Percentiles rank a stretch among this genome's conserved stretches.
Evolutionary conservation across 2,329 filamentous ascomycete genomes (phyloP).

Genomic region (Talaromyces sp.): DNA sequence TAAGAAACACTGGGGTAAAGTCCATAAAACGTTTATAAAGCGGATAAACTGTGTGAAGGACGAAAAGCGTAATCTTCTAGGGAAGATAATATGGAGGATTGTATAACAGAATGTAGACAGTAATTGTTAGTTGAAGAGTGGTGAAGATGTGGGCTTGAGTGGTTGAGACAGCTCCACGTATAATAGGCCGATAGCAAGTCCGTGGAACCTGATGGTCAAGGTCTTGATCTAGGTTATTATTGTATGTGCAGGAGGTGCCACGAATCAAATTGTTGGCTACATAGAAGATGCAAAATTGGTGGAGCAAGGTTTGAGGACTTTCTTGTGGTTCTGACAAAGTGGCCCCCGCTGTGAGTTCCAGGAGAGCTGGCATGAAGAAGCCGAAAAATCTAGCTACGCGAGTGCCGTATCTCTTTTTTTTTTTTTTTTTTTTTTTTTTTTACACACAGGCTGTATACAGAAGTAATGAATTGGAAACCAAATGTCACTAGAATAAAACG

Average conservation of each 20-base stretch:
- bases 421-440: too few relatives aligned
- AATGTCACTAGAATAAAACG: too few relatives aligned
- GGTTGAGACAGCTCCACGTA: slow-evolving; percentile 74
- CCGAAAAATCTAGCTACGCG: too few relatives aligned
- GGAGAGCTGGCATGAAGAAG: slow-evolving; percentile 82
- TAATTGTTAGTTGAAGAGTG: slow-evolving; percentile 59
- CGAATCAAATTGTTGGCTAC: slow-evolving; percentile 79
- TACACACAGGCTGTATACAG: too few relatives aligned
- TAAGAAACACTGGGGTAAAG: slow-evolving; percentile 82
- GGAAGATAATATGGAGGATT: slow-evolving; percentile 62
- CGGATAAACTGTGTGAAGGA: slow-evolving; percentile 75
- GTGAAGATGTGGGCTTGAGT: slow-evolving; percentile 74
- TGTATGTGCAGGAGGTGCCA: slow-evolving; percentile 86
- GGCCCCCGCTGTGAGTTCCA: slow-evolving; percentile 79
- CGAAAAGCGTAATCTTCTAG: slow-evolving; percentile 50
- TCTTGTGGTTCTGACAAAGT: slow-evolving; percentile 47
- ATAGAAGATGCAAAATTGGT: slow-evolving; percentile 65
- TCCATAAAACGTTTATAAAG: slow-evolving; percentile 84
- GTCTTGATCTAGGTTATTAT: slow-evolving; percentile 87
- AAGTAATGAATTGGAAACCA: too few relatives aligned
- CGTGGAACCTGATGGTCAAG: slow-evolving; percentile 78
- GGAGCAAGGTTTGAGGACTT: slow-evolving; percentile 60
- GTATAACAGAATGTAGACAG: slow-evolving; percentile 53
- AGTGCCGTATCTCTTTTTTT: too few relatives aligned
- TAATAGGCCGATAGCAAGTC: slow-evolving; percentile 77